A percentile compares a stretch with the other conserved stretches of the same genome.
Evolutionary conservation across 2,329 filamentous ascomycete genomes (phyloP).

Genomic region (Aspergillus clavatus): DNA sequence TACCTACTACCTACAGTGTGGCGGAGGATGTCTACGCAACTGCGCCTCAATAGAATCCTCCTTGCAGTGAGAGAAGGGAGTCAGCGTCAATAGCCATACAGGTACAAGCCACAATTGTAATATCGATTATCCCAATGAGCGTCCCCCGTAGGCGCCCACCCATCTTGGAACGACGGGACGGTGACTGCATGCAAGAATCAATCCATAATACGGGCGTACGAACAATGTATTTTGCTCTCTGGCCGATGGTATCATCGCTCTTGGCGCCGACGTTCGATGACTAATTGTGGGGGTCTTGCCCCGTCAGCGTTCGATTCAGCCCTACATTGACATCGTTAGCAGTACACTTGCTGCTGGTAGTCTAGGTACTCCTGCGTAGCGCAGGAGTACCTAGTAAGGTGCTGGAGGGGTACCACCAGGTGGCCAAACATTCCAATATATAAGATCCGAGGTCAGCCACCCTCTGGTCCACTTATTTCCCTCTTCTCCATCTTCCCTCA

Average conservation of each 20-base stretch:
- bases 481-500: slow-evolving; percentile 1
- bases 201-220: too few species aligned
- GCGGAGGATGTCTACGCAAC: background rate
- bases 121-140: background rate
- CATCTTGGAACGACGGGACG: slow-evolving; percentile 5
- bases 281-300: background rate
- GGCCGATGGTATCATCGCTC: slow-evolving; percentile 1
- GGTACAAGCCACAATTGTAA: background rate
- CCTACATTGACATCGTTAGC: too few species aligned
- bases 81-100: background rate
- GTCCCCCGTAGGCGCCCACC: background rate
- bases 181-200: slow-evolving; percentile 4
- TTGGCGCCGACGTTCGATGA: slow-evolving; percentile 6
- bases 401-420: slow-evolving; percentile 9
- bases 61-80: too few species aligned
- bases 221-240: background rate
- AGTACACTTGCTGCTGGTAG: too few species aligned
- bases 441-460: slow-evolving; percentile 6
- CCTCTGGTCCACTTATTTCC: slow-evolving; percentile 2
- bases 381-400: too few species aligned
- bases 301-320: background rate
- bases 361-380: too few species aligned
- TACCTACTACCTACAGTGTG: background rate
- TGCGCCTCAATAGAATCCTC: background rate
- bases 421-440: slow-evolving; percentile 15